These are phyloP conservation scores for Periglandula ipomoeae DNA, from an alignment of 2,329 filamentous ascomycete genomes.

Conservation along the genomic window DNA sequence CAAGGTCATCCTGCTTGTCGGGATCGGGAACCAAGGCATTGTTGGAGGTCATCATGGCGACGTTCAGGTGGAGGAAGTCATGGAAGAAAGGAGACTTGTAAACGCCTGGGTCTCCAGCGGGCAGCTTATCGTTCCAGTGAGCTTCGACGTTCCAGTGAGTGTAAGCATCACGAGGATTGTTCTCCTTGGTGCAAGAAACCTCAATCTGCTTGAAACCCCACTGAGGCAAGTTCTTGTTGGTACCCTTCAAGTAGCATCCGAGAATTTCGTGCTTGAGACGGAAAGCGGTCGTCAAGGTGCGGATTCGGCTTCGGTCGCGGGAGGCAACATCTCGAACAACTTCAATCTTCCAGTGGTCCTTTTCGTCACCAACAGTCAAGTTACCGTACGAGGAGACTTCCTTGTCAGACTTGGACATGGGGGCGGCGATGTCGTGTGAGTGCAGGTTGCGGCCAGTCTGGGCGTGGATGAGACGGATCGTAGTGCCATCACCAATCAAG, in stretches of 20 bases:
- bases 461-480: conserved; percentile 82
- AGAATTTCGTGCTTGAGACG: conserved; percentile 73
- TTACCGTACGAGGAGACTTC: conserved; percentile 98
- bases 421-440: conserved; percentile 83
- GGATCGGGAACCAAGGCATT: conserved; percentile 96
- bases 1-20: conserved; percentile 97
- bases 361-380: conserved; percentile 87
- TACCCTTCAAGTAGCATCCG: conserved; percentile 88
- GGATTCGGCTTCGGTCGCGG: conserved; percentile 71
- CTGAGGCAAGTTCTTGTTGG: conserved; percentile 91
- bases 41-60: conserved; percentile 99
- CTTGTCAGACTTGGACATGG: conserved; percentile 77
- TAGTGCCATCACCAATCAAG: conserved; percentile 68
- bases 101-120: conserved; percentile 75
- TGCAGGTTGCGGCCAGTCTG: conserved; percentile 96
- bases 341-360: conserved; percentile 95
- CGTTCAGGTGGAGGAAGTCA: conserved; percentile 95
- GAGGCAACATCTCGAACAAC: conserved; percentile 85
- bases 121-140: conserved; percentile 87
- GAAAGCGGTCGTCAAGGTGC: conserved; percentile 90
- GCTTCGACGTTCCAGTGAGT: conserved; percentile 99
- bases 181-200: conserved; percentile 86
- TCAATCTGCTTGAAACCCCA: conserved; percentile 99
- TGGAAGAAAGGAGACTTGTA: conserved; percentile 97
- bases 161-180: conserved; percentile 86